These are phyloP conservation scores for Tylopilus sp. DNA, from an alignment of 1,284 basidiomycete genomes.

Conservation along the genomic window DNA sequence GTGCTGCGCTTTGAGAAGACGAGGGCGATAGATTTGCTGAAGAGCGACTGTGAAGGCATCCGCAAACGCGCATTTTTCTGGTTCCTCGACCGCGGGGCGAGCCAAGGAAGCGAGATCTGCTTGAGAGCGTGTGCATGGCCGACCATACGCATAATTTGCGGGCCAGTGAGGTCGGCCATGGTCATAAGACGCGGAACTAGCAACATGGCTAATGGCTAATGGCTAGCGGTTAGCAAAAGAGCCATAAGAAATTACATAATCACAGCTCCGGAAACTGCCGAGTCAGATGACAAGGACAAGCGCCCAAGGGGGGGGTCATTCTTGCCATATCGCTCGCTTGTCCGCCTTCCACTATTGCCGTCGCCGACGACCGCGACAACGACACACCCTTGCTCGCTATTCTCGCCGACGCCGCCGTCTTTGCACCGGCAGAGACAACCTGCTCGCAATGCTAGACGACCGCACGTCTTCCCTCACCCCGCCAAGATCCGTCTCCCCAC, in stretches of 20 bases:
- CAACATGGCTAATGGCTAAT: constrained; percentile 19
- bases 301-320: constrained; percentile 1
- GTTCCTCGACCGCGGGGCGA: constrained; percentile 44
- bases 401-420: neutral
- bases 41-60: constrained; percentile 67
- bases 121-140: constrained; percentile 65
- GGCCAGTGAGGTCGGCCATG: constrained; percentile 74
- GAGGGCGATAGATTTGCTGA: constrained; percentile 81
- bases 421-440: constrained; percentile 1
- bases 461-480: constrained; percentile 43
- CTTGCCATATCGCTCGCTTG: neutral
- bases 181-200: constrained; percentile 74
- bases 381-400: neutral
- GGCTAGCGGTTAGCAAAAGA: no score
- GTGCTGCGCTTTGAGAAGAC: constrained; percentile 94
- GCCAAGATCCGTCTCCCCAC: constrained; percentile 47
- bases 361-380: constrained; percentile 13
- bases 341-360: constrained; percentile 2
- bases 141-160: constrained; percentile 66
- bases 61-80: constrained; percentile 40
- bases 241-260: neutral
- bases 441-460: constrained; percentile 19
- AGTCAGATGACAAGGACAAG: constrained; percentile 1
- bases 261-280: constrained; percentile 16
- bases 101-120: constrained; percentile 53